phyloP scores from a whole-genome alignment of 1,284 basidiomycete genomes.

The Phellopilus nigrolimitatus region DNA sequence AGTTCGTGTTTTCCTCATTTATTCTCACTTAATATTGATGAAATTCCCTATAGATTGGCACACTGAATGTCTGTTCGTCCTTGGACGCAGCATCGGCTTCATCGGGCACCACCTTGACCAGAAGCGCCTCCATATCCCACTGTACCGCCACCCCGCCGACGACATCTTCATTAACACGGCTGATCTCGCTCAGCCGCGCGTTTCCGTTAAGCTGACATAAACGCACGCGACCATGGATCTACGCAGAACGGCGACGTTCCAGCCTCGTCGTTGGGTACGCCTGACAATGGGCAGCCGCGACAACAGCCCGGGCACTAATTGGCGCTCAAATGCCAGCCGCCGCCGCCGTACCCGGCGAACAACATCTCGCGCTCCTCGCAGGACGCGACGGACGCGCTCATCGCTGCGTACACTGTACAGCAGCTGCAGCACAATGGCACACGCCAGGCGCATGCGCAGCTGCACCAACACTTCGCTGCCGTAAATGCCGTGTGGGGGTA shows the following conservation, averaged over 20 bases:
- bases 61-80: slow-evolving; percentile 94
- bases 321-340: neutral
- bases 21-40: no score
- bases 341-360: slow-evolving; percentile 2
- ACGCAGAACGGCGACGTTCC: no score
- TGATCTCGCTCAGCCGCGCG: slow-evolving; percentile 71
- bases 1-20: slow-evolving; percentile 40
- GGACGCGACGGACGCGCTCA: neutral
- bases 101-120: slow-evolving; percentile 94
- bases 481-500: neutral
- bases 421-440: neutral
- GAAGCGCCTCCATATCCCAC: slow-evolving; percentile 86
- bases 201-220: slow-evolving; percentile 66
- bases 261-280: neutral
- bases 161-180: slow-evolving; percentile 87
- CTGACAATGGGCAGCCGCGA: neutral
- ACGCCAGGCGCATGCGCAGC: neutral
- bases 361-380: neutral
- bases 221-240: no score
- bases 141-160: slow-evolving; percentile 89
- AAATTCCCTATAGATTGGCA: no score
- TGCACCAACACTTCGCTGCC: neutral
- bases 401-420: neutral
- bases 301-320: no score
- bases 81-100: slow-evolving; percentile 97